Evolutionary conservation across 208 protist genomes (phyloP).

Genomic region (Porcisia hertigi): DNA sequence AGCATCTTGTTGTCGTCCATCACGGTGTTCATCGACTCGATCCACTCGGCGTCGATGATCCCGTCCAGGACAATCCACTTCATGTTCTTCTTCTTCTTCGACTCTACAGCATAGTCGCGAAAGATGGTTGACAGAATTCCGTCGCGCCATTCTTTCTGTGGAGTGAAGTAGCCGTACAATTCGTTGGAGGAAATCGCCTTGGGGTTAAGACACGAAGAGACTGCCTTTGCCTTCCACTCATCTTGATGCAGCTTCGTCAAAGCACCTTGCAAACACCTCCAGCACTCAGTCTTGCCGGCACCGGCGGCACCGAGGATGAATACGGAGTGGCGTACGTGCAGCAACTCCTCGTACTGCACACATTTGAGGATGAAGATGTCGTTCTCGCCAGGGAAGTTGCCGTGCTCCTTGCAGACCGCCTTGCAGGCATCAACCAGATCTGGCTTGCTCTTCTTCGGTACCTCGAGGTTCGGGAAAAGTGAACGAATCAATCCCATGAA

Average conservation of each 20-base stretch:
- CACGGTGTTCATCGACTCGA: conserved; percentile 99
- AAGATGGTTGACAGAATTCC: conserved; percentile 95
- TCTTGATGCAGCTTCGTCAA: conserved; percentile 91
- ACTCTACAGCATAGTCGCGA: conserved; percentile 95
- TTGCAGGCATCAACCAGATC: conserved; percentile 92
- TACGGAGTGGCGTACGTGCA: conserved; percentile 98
- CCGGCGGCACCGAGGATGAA: conserved; percentile 98
- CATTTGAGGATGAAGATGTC: conserved; percentile 98
- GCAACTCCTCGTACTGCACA: conserved; percentile 98
- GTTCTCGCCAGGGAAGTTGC: conserved; percentile 96
- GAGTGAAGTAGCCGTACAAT: conserved; percentile 98
- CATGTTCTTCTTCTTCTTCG: conserved; percentile 94
- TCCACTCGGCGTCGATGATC: conserved; percentile 99
- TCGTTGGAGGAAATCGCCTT: conserved; percentile 99
- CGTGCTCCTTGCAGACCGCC: conserved; percentile 84
- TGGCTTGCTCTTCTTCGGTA: conserved; percentile 94
- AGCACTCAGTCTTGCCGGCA: conserved; percentile 96
- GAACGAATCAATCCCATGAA: conserved; percentile 98
- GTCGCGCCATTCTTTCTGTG: conserved; percentile 98
- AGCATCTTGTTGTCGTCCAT: conserved; percentile 99
- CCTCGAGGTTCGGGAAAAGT: conserved; percentile 96
- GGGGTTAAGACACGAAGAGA: conserved; percentile 95
- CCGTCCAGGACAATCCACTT: conserved; percentile 99
- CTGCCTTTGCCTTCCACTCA: conserved; percentile 93
- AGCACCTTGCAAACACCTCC: conserved; percentile 94